Percentiles rank a stretch among this genome's conserved stretches.
Evolutionary conservation across 768 basidiomycete species (phyloP).

Genomic region (Phanerochaete sordida): DNA sequence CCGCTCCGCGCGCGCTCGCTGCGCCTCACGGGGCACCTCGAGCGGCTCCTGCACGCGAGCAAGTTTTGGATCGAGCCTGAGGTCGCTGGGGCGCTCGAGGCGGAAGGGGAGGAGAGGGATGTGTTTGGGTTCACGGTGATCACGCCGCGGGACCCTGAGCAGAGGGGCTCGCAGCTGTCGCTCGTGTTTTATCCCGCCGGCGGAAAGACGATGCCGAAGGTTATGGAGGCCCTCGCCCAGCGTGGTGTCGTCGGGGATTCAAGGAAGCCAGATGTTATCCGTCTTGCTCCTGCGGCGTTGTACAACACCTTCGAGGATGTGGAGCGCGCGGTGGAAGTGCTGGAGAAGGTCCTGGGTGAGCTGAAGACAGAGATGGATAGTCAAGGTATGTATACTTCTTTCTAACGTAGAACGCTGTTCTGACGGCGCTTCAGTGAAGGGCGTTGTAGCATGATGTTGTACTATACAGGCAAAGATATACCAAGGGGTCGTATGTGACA

Average conservation of each 20-base stretch:
- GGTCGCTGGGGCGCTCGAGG: neutral
- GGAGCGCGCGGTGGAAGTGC: conserved; percentile 56
- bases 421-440: too few species aligned
- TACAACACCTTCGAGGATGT: conserved; percentile 85
- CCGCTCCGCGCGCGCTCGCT: conserved; percentile 67
- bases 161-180: conserved; percentile 86
- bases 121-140: conserved; percentile 80
- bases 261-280: conserved; percentile 87
- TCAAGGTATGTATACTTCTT: neutral
- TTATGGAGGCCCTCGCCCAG: conserved; percentile 57
- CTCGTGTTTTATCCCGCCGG: conserved; percentile 69
- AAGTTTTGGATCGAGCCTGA: conserved; percentile 55
- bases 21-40: conserved; percentile 68
- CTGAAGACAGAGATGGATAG: neutral
- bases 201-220: conserved; percentile 62
- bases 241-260: conserved; percentile 91
- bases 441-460: too few species aligned
- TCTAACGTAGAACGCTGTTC: neutral
- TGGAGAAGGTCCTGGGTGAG: conserved; percentile 54
- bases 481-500: too few species aligned
- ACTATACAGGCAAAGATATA: too few species aligned
- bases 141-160: conserved; percentile 66
- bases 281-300: conserved; percentile 80
- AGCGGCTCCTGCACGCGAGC: conserved; percentile 56
- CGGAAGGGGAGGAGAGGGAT: neutral